A percentile compares a stretch with the other conserved stretches of the same genome.
phyloP scores from a whole-genome alignment of 805 yeast genomes.

The Kodamaea nitidulidarum region DNA sequence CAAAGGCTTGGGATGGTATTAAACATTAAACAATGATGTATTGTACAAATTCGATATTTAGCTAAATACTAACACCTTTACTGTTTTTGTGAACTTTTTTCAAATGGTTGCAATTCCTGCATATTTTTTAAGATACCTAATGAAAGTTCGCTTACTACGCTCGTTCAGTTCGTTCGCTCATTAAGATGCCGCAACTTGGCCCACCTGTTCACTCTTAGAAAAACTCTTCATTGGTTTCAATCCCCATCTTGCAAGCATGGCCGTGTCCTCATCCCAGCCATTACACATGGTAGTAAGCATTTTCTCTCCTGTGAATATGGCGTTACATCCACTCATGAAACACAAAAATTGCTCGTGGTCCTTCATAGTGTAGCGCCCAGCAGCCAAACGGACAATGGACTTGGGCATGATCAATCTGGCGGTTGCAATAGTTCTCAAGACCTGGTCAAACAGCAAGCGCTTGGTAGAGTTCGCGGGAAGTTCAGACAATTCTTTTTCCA shows the following conservation, averaged over 20 bases:
- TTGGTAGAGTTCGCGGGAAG: slow-evolving; percentile 32
- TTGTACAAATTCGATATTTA: too few relatives aligned
- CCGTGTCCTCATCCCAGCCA: slow-evolving; percentile 79
- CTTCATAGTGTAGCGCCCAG: slow-evolving; percentile 78
- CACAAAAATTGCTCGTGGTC: slow-evolving; percentile 72
- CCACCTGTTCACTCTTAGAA: not conserved
- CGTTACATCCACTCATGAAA: slow-evolving; percentile 75
- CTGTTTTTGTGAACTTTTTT: too few relatives aligned
- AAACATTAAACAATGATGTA: too few relatives aligned
- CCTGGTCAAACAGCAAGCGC: slow-evolving; percentile 54
- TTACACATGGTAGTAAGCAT: slow-evolving; percentile 81
- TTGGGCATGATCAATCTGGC: slow-evolving; percentile 73
- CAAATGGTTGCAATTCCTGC: too few relatives aligned
- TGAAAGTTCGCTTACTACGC: too few relatives aligned
- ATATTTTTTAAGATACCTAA: too few relatives aligned
- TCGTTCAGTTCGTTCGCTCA: not conserved
- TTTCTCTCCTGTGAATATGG: slow-evolving; percentile 75
- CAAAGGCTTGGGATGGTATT: too few relatives aligned
- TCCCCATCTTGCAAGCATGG: slow-evolving; percentile 69
- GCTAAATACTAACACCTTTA: too few relatives aligned
- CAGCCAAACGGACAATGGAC: slow-evolving; percentile 69
- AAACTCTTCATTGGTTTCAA: slow-evolving; percentile 46
- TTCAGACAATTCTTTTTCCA: slow-evolving; percentile 49
- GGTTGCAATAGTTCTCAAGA: slow-evolving; percentile 68
- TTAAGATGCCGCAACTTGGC: not conserved